Evolutionary conservation across 805 yeast genomes (phyloP), one percentile per base, ranked within the genome.

Genomic region (Dipodascus geniculatus): DNA sequence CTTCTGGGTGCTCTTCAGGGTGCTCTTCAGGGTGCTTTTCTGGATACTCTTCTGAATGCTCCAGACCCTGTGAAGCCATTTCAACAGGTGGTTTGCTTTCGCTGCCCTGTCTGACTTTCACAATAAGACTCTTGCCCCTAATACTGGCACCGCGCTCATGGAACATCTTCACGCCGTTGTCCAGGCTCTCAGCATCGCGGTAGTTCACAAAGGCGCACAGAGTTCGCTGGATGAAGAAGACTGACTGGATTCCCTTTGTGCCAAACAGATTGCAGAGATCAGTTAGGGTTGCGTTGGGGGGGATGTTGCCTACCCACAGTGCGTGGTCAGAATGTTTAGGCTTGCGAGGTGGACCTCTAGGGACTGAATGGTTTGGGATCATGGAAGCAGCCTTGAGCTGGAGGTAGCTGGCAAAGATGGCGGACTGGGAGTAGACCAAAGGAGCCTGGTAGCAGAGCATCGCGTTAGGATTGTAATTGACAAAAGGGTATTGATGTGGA

Each of bases 241-340:
- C 65, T 49, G 71, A 65, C 50, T 64, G 68, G 42, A 71, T 63
- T 9, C 64, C 65, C 8, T 65, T 63, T 22, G 69, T 62, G 1
- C 72, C 74, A 55, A 71, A 72, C 48, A 71, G 58, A 44, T 55
- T 58, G 42, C 72, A 61, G 42, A 72, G 59, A 55, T 70, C 72
- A 14, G 57, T 55, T 23, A 72, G 63, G 6, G 67, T 61, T n/a
- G 72, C 63, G 35, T 57, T 59, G 9, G 63, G 59, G 11, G 75
- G 71, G 11, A 71, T 57, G 53, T 71, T 71, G 3, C 75, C 75
- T 8, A 69, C 83, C 67, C 81, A 79, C 52, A 73, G 75, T 1
- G 76, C 72, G 52, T 60, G 67, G 14, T 69, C 71, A 9, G 68
- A 38, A 17, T 38, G 44, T 38, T 38, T 38, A 11, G 44, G 44